Evolutionary conservation across 345 rosid species (phyloP), one percentile per base, ranked within the genome.

Genomic region (Arabidopsis suecica): DNA sequence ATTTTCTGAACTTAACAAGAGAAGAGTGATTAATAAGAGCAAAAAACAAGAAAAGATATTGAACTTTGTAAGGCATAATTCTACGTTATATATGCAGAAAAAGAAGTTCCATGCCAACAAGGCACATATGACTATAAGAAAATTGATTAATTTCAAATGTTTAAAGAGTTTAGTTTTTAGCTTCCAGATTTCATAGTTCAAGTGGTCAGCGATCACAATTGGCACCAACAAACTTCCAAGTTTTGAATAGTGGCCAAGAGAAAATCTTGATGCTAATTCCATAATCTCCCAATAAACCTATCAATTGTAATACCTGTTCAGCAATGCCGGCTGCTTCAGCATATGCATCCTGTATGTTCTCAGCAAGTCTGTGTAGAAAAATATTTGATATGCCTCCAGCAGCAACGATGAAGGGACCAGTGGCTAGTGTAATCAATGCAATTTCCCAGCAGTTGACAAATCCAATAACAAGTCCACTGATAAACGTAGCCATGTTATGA

Each of bases 271-370:
- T 40, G 28, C 47, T 32, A 59, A 30, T 12, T 23, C 36, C 42
- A 61, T 62, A 22, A 42, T 69, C 12, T 44, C 54, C 14, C 11
- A 71, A 64, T 38, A 32, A 49, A 78, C 62, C n/a, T 33, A 71
- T 13, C 33, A 71, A 65, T 77, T 11, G 44, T n/a, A 40, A 74
- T 78, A 91, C 98, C 97, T 93, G 98, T 82, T 91, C 98, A 69
- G 98, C 98, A 59, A 89, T 83, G 71, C 98, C 83, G 56, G 97
- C 98, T 49, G 98, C 98, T 82, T 93, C 98, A 37, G 98, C 96
- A 82, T 91, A 93, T 70, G 98, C 97, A 87, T 91, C 98, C 83
- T 93, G 98, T 78, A 93, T 93, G 78, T 89, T 93, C 89, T 93
- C 98, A 30, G 98, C 97, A 72, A 91, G 97, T 83, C 96, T 85